Evolutionary conservation across 371 early-diverging fungal species (phyloP), one percentile per base, ranked within the genome.

Genomic region (Lichtheimia ramosa): DNA sequence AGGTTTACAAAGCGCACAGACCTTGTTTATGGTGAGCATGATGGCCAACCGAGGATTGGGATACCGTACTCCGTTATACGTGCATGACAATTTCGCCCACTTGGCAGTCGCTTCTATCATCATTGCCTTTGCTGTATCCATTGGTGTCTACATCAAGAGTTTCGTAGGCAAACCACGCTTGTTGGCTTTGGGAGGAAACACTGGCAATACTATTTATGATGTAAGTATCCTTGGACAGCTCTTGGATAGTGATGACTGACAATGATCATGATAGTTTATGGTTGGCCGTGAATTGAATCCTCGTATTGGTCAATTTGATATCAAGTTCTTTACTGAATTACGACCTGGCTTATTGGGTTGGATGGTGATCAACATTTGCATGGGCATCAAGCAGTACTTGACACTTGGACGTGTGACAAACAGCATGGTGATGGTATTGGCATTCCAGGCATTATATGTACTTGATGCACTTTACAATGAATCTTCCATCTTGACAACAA

Each of bases 241-340:
- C 27, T 2, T 7, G 7, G 8, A 8, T 5, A 10, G 10, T 34
- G 8, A 34, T 34, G 34, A 34, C 10, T 8, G 10, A 34, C 10
- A 8, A 34, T 6, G 34, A 10, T 34, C 54, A 21, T 4, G 56
- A 3, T 55, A 84, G 85, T 92, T 89, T 62, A 87, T 88, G 70
- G 85, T 93, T 61, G 93, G 93, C 50, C 86, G 91, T 48, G 91
- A 91, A 60, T 76, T 92, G 57, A 96, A 96, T 82, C 98, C 96
- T 59, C 89, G 95, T 48, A 76, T 90, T 56, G 86, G 86, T 27
- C 61, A 77, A 5, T 88, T 96, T 53, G 96, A 97, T 68, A 76
- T 96, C 79, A 97, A 97, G 81, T 92, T 90, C 74, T 90, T 96
- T 63, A 86, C 86, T 42, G 96, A 96, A 81, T 83, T 96, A 58